Base-by-base conservation (phyloP, 2,329 filamentous ascomycete species). In the Mycogone perniciosa region DNA sequence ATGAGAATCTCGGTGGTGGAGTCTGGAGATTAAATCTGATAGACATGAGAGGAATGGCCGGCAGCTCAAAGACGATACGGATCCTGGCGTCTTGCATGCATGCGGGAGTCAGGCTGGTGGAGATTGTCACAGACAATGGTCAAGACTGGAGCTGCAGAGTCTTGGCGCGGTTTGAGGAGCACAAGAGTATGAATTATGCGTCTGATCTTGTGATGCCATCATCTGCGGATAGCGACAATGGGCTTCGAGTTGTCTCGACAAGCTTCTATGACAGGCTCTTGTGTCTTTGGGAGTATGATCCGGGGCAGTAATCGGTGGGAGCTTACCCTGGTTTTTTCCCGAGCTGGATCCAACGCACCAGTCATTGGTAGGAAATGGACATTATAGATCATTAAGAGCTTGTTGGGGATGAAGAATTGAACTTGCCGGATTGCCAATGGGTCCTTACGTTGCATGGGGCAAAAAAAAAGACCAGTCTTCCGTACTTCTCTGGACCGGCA, bases 51-150 rank as follows among this genome's bases (percentile, higher is more conserved):
- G 42, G 52, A 13, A 53, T 54, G 20, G 20, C 20, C 13, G 54
- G 43, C 5, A 67, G 64, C 50, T 53, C 41, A 7, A 64, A 62
- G 55, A 63, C 64, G 44, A 52, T 70, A 30, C 64, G 76, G 41
- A 70, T 95, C n/a, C 72, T 96, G 38, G 91, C 85, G 11, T 95
- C 89, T 42, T 96, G 93, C 63, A 97, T 97, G 92, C 87, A 96
- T 71, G 89, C 87, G 2, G 93, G 93, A 1, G 77, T 82, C 7
- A 80, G 85, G 48, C 69, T 97, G n/a, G 61, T 86, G 6, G 69
- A 75, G 37, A 60, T 81, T 13, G 54, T 58, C 7, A 64, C 70
- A 29, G 62, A 64, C 1, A 60, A 68, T 1, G 67, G 55, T 53
- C 70, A 50, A n/a, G 56, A 56, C 13, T 89, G 85, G 79, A 62